Base-by-base conservation (phyloP, 1,284 basidiomycete species). In the Inonotus obliquus region DNA sequence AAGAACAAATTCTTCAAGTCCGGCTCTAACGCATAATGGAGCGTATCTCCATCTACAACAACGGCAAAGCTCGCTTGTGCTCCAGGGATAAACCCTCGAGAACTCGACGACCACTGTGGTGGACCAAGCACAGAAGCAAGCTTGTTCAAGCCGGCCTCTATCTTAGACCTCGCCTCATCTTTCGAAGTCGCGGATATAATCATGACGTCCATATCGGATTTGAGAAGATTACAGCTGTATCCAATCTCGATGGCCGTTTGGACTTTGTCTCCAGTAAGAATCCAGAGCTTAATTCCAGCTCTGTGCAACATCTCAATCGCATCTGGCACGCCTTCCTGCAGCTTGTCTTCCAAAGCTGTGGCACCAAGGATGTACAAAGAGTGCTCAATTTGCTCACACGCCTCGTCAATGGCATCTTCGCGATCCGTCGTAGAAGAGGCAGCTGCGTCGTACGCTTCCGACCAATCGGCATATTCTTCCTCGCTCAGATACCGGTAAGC, bases 161-260 rank as follows among this genome's bases (percentile, higher is more conserved):
- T 91, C 74, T 98, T 94, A 1, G 86, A 77, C 2, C 91, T 85
- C 0, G 95, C 84, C 10, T 86, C 85, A 58, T 90, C 87, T 39
- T 81, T 76, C 0, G 84, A 83, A 65, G 94, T 91, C 0, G 96
- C 91, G 0, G 93, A 94, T 39, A 98, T 80, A 70, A 98, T 98
- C 94, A 98, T 98, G 65, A 98, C 79, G 66, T 98, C 95, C 91
- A 93, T 96, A 64, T 91, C 86, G 71, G 82, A 87, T 75, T 95
- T 96, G 65, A 97, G 82, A 13, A 97, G 77, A 72, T 96, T 96
- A 76, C 95, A 97, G 68, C 89, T 88, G 81, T 94, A 95, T 76
- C 85, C 89, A 63, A 98, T 98, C 73, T 98, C 96, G 71, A 98
- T 98, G 19, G 96, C 96, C 2, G 96, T 98, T 75, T 98, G 96